Evolutionary conservation across 768 basidiomycete species (phyloP), one percentile per base, ranked within the genome.

Genomic region (Xanthoconium purpureum): DNA sequence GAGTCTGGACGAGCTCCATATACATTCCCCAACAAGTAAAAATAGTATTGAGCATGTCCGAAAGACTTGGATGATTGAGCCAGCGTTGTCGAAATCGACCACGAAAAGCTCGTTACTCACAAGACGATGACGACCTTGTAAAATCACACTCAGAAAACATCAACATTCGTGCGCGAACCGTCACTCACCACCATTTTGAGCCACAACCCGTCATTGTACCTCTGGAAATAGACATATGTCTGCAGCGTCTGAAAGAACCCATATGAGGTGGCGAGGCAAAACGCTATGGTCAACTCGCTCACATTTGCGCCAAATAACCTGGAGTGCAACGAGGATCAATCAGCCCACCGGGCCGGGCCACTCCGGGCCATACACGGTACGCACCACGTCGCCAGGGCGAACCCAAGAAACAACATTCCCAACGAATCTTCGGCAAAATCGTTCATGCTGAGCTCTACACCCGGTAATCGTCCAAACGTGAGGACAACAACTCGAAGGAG

Each of bases 251-350:
- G 46, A 43, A 17, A 48, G 3, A 40, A 36, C 14, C 12, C n/a
- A 14, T 1, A 17, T 50, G 15, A 51, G 28, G 42, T 38, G 7
- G 3, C 24, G 24, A 37, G 11, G 32, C 6, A 20, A 40, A 24
- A 15, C 7, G 18, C 11, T 15, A 10, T 14, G 12, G 33, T 17
- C 10, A 17, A 13, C n/a, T 20, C 14, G 4, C 49, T 54, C 49
- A 57, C 61, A 38, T 58, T 58, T 6, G 33, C 46, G 15, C 57
- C 62, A 43, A 63, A 63, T 14, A 63, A 18, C 53, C 61, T 62
- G 48, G 20, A 5, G 6, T 33, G 36, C 20, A 12, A 42, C 6
- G 39, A 18, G 15, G 32, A 11, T 8, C 30, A 24, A 24, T 24
- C 29, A 55, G 24, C 30, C 43, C 37, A 38, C 37, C 37, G 37